phyloP scores from a whole-genome alignment of 371 early-diverging fungal genomes.

The Actinomortierella wolfii region DNA sequence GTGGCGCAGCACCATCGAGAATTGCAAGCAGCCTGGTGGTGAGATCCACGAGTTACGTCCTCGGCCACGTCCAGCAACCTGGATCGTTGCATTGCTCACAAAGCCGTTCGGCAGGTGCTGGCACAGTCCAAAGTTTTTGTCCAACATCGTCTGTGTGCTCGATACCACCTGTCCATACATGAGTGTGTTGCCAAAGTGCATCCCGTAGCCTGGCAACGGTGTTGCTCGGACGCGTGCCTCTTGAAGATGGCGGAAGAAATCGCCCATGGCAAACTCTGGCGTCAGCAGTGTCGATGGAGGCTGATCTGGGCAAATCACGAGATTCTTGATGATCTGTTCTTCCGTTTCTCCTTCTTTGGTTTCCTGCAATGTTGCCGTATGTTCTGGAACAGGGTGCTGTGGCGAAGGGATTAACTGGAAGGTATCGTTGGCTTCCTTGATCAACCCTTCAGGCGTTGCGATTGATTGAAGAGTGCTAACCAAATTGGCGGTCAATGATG shows the following conservation, averaged over 20 bases:
- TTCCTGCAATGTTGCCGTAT: constrained; percentile 15
- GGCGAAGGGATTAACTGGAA: constrained; percentile 45
- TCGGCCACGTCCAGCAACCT: constrained; percentile 81
- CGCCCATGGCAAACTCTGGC: constrained; percentile 51
- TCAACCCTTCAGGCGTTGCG: constrained; percentile 16
- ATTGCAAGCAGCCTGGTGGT: constrained; percentile 88
- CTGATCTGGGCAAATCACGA: constrained; percentile 25
- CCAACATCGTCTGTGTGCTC: constrained; percentile 91
- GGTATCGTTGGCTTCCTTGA: constrained; percentile 49
- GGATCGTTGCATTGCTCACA: constrained; percentile 77
- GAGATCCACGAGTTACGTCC: constrained; percentile 95
- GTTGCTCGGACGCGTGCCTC: constrained; percentile 33
- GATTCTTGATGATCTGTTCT: constrained; percentile 31
- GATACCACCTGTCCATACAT: constrained; percentile 78
- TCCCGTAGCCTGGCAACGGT: constrained; percentile 36
- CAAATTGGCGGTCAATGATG: constrained; percentile 32
- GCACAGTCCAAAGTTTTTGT: constrained; percentile 78
- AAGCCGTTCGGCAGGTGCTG: constrained; percentile 74
- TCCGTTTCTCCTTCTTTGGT: constrained; percentile 20
- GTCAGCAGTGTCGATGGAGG: constrained; percentile 43
- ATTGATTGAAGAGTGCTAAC: constrained; percentile 21
- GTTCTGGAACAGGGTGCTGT: constrained; percentile 15
- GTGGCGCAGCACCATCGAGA: constrained; percentile 80
- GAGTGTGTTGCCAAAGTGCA: constrained; percentile 71
- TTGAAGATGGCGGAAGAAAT: constrained; percentile 35